Evolutionary conservation across 2,329 filamentous ascomycete genomes (phyloP), one percentile per base, ranked within the genome.

Genomic region (Chaetothyriales sp.): DNA sequence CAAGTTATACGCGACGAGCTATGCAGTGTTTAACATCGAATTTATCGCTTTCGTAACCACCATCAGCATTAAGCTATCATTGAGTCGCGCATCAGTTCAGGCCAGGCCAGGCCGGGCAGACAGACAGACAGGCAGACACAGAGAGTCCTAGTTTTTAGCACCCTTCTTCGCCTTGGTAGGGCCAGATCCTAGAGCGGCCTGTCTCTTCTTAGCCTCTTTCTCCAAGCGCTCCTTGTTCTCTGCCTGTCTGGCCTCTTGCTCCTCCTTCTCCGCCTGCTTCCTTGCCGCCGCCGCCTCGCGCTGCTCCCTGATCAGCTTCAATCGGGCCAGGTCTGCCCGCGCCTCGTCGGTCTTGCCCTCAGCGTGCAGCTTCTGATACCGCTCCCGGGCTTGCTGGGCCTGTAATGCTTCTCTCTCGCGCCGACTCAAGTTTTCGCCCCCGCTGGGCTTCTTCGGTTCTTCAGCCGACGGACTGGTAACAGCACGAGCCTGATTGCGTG

Each of bases 291-390:
- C 90, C 18, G 83, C 83, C 63, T 86, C 89, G 57, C 92, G 80
- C 72, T 88, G 85, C 76, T 95, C 87, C 47, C 83, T 81, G 60
- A 98, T 88, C 54, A 90, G 66, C 67, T 75, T 81, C 63, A 98
- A 71, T 51, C 92, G 80, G 54, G 88, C 90, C 60, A 97, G 65
- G 69, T 98, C 92, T 4, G 86, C 83, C 67, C 87, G 85, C 47
- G 90, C 89, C 75, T 95, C 86, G 55, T 98, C 92, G 45, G 92
- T 97, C 81, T 97, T 97, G 63, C 90, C 90, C 65, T 89, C 85
- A 52, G 89, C 86, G 64, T 95, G 90, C 62, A 95, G 69, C 71
- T 94, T 94, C 74, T 88, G 80, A 65, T 95, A 95, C 60, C 82
- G 78, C 74, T 95, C 89, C 68, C 89, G 89, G 28, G 87, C 88